A percentile compares a stretch with the other conserved stretches of the same genome.
Evolutionary conservation across 2,329 filamentous ascomycete species (phyloP).

Genomic region (Alternaria brassicae): DNA sequence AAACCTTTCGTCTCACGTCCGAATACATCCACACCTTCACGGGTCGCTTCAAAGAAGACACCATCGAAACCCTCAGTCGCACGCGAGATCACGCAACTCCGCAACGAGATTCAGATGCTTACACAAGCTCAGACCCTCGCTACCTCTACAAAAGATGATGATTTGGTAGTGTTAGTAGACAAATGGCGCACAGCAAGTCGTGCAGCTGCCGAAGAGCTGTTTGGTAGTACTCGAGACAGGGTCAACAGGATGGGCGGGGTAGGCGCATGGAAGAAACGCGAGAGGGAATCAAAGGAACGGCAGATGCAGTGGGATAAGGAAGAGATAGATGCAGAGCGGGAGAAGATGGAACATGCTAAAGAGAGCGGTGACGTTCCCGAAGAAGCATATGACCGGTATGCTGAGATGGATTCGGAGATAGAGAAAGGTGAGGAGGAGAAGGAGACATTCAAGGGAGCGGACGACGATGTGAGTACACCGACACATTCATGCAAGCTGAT

Average conservation of each 20-base stretch:
- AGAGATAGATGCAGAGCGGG: conserved; percentile 49
- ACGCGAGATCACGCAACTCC: conserved; percentile 43
- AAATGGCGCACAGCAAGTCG: conserved; percentile 70
- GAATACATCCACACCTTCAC: conserved; percentile 20
- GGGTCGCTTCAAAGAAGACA: conserved; percentile 19
- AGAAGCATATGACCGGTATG: conserved; percentile 57
- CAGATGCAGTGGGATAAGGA: conserved; percentile 50
- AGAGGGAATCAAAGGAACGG: conserved; percentile 45
- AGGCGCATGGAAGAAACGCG: conserved; percentile 58
- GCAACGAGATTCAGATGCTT: conserved; percentile 51
- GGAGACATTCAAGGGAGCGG: conserved; percentile 40
- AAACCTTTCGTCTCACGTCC: conserved; percentile 25
- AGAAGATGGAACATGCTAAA: conserved; percentile 53
- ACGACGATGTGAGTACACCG: conserved; percentile 49
- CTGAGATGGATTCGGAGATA: conserved; percentile 47
- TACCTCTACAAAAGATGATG: conserved; percentile 55
- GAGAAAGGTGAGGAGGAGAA: conserved; percentile 54
- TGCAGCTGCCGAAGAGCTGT: conserved; percentile 72
- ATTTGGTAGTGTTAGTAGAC: conserved; percentile 62
- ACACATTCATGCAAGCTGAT: not conserved
- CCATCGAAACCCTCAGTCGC: conserved; percentile 35
- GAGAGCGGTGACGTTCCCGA: conserved; percentile 51
- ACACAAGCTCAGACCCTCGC: conserved; percentile 51
- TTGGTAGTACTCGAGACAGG: conserved; percentile 65
- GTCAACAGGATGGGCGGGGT: conserved; percentile 70